These are phyloP conservation scores for Yamadazyma laniorum DNA, from an alignment of 805 yeast genomes.

Conservation along the genomic window DNA sequence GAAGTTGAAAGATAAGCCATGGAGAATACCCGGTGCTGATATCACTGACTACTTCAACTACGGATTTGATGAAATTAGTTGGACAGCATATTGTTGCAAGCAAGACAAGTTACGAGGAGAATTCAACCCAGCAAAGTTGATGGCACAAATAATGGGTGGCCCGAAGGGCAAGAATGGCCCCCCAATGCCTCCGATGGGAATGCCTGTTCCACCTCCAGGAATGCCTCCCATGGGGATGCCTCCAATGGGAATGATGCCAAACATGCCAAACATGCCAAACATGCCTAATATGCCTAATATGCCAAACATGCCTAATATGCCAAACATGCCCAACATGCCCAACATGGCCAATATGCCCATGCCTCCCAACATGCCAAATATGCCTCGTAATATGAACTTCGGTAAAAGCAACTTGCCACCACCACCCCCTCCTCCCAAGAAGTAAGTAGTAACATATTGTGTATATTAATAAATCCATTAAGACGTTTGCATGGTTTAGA, in stretches of 20 bases:
- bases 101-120: slow-evolving; percentile 80
- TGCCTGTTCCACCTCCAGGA: slow-evolving; percentile 17
- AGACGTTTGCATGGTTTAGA: background rate
- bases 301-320: slow-evolving; percentile 16
- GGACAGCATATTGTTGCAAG: slow-evolving; percentile 89
- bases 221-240: slow-evolving; percentile 18
- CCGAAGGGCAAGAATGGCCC: slow-evolving; percentile 14
- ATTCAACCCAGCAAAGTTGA: slow-evolving; percentile 77
- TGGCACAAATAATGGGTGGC: slow-evolving; percentile 54
- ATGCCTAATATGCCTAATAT: slow-evolving; percentile 18
- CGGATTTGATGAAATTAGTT: slow-evolving; percentile 94
- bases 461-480: slow-evolving; percentile 4
- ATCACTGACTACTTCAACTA: slow-evolving; percentile 91
- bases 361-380: slow-evolving; percentile 17
- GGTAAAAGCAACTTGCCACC: slow-evolving; percentile 19
- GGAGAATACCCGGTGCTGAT: slow-evolving; percentile 98
- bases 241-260: slow-evolving; percentile 16
- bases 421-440: slow-evolving; percentile 18
- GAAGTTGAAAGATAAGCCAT: slow-evolving; percentile 88
- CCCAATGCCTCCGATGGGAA: slow-evolving; percentile 21
- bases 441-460: slow-evolving; percentile 4
- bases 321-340: slow-evolving; percentile 13
- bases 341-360: slow-evolving; percentile 15
- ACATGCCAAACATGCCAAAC: slow-evolving; percentile 21
- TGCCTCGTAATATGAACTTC: slow-evolving; percentile 6